Evolutionary conservation across 2,329 filamentous ascomycete genomes (phyloP).

Genomic region (Lomentospora prolificans): DNA sequence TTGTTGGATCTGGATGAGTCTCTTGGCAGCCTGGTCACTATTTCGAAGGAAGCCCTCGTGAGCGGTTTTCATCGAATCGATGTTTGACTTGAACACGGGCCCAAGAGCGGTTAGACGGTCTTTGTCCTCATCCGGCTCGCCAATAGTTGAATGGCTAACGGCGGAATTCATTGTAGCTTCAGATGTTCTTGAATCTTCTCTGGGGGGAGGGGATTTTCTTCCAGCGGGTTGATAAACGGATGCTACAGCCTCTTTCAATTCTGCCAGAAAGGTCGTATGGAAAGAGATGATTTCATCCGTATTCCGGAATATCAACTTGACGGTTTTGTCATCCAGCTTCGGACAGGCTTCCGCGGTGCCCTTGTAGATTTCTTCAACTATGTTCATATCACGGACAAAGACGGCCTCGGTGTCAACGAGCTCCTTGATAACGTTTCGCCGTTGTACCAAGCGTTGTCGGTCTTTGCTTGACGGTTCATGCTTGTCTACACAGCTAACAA

Average conservation of each 20-base stretch:
- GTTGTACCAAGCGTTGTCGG: slow-evolving; percentile 65
- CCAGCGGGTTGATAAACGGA: slow-evolving; percentile 51
- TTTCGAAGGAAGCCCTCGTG: slow-evolving; percentile 56
- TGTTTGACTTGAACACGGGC: slow-evolving; percentile 43
- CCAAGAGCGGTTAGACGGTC: slow-evolving; percentile 45
- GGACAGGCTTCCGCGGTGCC: slow-evolving; percentile 77
- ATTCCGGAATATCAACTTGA: slow-evolving; percentile 87
- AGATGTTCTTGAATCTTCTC: slow-evolving; percentile 31
- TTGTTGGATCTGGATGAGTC: slow-evolving; percentile 52
- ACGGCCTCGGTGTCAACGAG: slow-evolving; percentile 80
- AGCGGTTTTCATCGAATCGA: slow-evolving; percentile 49
- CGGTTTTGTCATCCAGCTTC: slow-evolving; percentile 70
- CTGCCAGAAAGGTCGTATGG: slow-evolving; percentile 66
- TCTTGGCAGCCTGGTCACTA: slow-evolving; percentile 52
- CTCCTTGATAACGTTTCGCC: slow-evolving; percentile 80
- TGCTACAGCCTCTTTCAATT: slow-evolving; percentile 71
- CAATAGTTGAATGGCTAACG: slow-evolving; percentile 20
- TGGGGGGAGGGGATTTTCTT: slow-evolving; percentile 16
- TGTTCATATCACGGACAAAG: slow-evolving; percentile 92
- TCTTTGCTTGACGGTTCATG: slow-evolving; percentile 39
- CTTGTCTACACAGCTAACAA: slow-evolving; percentile 12
- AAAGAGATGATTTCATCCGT: slow-evolving; percentile 85
- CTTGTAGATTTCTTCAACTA: slow-evolving; percentile 95
- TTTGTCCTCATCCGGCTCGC: slow-evolving; percentile 38
- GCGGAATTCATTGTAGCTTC: slow-evolving; percentile 19